Evolutionary conservation across 106 monocot genomes (phyloP).

Genomic region (Allium sativum): DNA sequence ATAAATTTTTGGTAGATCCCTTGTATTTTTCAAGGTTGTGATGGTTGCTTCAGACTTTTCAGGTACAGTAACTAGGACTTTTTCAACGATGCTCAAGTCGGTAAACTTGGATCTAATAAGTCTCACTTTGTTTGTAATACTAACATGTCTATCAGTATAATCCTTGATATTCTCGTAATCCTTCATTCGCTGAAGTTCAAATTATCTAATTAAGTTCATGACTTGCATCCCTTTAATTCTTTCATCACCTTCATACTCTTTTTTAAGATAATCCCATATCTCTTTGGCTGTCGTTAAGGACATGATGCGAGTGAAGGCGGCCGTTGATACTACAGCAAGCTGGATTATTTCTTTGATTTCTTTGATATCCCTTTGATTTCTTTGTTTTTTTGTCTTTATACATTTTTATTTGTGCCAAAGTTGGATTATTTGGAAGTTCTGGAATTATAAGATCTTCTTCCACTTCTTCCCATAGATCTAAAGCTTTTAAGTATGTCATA

Average conservation of each 20-base stretch:
- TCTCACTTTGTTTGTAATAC: background rate
- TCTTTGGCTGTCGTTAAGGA: background rate
- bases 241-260: no score
- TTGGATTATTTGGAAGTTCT: no score
- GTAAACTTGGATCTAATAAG: background rate
- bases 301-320: background rate
- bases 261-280: conserved; percentile 6
- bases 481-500: no score
- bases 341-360: no score
- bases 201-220: no score
- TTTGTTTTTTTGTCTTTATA: no score
- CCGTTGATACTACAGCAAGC: background rate
- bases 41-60: background rate
- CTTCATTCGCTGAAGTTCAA: background rate
- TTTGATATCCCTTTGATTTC: no score
- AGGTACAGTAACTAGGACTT: conserved; percentile 3
- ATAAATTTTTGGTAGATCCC: conserved; percentile 1
- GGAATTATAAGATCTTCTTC: no score
- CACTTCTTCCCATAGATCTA: background rate
- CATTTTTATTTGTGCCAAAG: no score
- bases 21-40: conserved; percentile 5
- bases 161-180: background rate
- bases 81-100: conserved; percentile 1
- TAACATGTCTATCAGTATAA: background rate
- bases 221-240: no score